phyloP scores from a whole-genome alignment of 768 basidiomycete genomes.

The Mycena capillaripes region DNA sequence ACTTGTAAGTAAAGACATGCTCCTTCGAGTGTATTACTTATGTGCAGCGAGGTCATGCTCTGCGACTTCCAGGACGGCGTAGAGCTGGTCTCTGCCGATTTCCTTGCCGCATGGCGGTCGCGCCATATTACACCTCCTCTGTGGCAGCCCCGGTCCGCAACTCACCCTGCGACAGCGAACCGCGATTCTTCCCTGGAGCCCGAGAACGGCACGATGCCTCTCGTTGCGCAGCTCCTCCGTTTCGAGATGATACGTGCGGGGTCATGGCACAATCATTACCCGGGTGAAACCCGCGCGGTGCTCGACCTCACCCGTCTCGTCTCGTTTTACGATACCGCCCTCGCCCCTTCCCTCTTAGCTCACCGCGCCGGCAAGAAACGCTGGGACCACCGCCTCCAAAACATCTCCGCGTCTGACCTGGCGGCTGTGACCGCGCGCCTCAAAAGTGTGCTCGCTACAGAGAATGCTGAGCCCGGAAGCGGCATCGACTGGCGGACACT shows the following conservation, averaged over 20 bases:
- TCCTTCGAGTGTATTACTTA: too few species aligned
- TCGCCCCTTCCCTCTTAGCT: constrained; percentile 45
- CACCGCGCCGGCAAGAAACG: constrained; percentile 31
- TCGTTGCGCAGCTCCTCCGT: too few species aligned
- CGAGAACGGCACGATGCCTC: too few species aligned
- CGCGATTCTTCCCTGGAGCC: too few species aligned
- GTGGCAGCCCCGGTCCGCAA: too few species aligned
- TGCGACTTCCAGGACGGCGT: constrained; percentile 41
- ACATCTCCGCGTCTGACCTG: constrained; percentile 42
- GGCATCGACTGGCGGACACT: not conserved
- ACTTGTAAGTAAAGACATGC: too few species aligned
- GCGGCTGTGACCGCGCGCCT: constrained; percentile 25
- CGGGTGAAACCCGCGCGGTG: too few species aligned
- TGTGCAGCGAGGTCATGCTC: not conserved
- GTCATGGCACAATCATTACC: too few species aligned
- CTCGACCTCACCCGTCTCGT: too few species aligned
- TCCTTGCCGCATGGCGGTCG: constrained; percentile 23
- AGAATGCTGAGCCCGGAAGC: not conserved
- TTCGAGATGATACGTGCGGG: too few species aligned
- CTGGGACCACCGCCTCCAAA: constrained; percentile 45
- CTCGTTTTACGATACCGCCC: constrained; percentile 48
- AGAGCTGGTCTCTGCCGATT: constrained; percentile 39
- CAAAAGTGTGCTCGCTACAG: constrained; percentile 9
- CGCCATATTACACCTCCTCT: not conserved
- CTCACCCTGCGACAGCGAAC: too few species aligned